Percentiles rank a stretch among this genome's conserved stretches.
Evolutionary conservation across 371 early-diverging fungal genomes (phyloP).

Genomic region (Syncephalastrum monosporum): DNA sequence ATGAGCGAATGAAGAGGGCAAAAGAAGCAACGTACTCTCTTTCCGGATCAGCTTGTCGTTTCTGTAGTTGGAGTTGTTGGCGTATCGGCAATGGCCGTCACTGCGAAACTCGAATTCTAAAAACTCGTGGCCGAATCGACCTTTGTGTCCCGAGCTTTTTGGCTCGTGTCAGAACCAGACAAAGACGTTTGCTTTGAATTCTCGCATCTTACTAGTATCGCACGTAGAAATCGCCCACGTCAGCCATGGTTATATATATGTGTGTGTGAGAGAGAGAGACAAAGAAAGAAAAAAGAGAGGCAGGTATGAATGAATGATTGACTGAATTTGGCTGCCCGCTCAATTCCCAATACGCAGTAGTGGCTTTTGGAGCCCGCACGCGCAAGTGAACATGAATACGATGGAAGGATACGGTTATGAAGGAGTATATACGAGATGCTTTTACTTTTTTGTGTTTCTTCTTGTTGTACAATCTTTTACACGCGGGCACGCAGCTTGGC

Average conservation of each 20-base stretch:
- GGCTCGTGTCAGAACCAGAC: background rate
- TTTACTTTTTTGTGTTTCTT: conserved; percentile 1
- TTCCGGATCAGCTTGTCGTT: conserved; percentile 95
- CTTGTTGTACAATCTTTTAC: background rate
- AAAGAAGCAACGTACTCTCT: conserved; percentile 59
- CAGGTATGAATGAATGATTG: background rate
- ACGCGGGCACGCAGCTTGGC: conserved; percentile 26
- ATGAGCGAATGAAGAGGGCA: background rate
- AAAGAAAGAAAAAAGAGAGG: background rate
- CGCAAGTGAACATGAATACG: too few relatives aligned
- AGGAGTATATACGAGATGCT: too few relatives aligned
- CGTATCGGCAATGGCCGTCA: conserved; percentile 91
- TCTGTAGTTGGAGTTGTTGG: conserved; percentile 98
- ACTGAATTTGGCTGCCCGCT: background rate
- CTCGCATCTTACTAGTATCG: conserved; percentile 76
- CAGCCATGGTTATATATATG: conserved; percentile 25
- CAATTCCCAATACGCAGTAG: conserved; percentile 1
- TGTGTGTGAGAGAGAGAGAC: too few relatives aligned
- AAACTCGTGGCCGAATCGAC: conserved; percentile 97
- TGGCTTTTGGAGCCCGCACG: background rate
- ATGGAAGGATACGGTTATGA: too few relatives aligned
- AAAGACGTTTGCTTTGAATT: background rate
- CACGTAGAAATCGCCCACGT: conserved; percentile 74
- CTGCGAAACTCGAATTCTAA: conserved; percentile 94
- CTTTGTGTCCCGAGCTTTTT: conserved; percentile 85